A percentile compares a stretch with the other conserved stretches of the same genome.
Conservation (phyloP, 2,329 filamentous ascomycete species). For the Apiospora arundinis region DNA sequence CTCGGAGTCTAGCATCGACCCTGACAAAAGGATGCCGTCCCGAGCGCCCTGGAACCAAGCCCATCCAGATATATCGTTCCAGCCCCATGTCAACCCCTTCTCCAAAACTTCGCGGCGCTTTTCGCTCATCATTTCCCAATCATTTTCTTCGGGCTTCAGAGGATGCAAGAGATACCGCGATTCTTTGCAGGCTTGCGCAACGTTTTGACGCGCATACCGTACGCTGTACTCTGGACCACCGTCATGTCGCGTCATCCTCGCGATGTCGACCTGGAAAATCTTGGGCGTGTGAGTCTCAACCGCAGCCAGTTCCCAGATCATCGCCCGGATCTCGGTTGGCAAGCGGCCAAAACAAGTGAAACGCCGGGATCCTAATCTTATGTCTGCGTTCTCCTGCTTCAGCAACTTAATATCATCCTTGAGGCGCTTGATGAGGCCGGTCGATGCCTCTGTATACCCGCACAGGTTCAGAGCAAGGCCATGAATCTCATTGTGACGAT, state of each 20-base stretch:
- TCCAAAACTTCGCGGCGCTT: neutral
- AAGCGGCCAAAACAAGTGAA: conserved; percentile 3
- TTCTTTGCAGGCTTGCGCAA: conserved; percentile 2
- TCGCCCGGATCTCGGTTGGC: neutral
- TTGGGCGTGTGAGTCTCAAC: neutral
- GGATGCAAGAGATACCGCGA: neutral
- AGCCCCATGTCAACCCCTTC: neutral
- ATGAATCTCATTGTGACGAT: neutral
- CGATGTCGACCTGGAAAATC: neutral
- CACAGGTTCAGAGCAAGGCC: neutral
- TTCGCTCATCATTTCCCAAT: neutral
- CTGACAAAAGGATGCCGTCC: neutral
- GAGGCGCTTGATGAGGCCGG: neutral
- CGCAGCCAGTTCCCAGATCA: neutral
- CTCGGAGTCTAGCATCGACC: neutral
- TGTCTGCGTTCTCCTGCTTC: neutral
- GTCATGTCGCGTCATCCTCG: neutral
- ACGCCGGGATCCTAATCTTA: neutral
- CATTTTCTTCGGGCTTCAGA: neutral
- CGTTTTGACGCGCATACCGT: neutral
- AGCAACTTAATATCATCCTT: neutral
- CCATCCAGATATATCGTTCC: neutral
- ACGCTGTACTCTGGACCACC: neutral
- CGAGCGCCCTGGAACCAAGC: neutral
- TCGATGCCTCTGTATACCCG: neutral